These are phyloP conservation scores for Candida golubevii DNA, from an alignment of 805 yeast genomes.

Conservation along the genomic window DNA sequence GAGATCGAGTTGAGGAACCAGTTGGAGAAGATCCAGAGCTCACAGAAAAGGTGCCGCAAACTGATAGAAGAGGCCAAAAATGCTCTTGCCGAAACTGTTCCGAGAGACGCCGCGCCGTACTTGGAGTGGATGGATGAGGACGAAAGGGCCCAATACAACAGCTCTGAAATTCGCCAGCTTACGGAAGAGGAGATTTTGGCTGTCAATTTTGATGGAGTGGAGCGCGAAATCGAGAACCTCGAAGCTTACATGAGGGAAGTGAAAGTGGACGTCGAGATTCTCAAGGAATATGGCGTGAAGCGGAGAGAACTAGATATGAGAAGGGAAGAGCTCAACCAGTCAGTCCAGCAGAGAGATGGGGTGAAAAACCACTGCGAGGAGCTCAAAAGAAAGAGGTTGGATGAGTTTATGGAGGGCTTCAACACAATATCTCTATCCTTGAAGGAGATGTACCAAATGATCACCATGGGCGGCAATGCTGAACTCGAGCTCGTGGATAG, in stretches of 20 bases:
- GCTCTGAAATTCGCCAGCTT: slow-evolving; percentile 38
- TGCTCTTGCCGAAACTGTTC: slow-evolving; percentile 40
- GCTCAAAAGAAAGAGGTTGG: slow-evolving; percentile 66
- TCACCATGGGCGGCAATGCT: slow-evolving; percentile 99
- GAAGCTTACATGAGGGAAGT: slow-evolving; percentile 54
- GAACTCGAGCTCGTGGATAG: slow-evolving; percentile 93
- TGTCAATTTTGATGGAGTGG: slow-evolving; percentile 46
- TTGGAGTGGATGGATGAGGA: slow-evolving; percentile 47
- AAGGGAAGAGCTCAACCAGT: slow-evolving; percentile 59
- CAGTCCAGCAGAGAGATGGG: slow-evolving; percentile 64
- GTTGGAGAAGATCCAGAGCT: slow-evolving; percentile 50
- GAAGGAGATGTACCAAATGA: slow-evolving; percentile 97
- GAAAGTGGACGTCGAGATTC: slow-evolving; percentile 65
- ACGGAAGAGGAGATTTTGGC: slow-evolving; percentile 48
- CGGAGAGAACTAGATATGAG: slow-evolving; percentile 60
- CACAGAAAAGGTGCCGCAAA: slow-evolving; percentile 34
- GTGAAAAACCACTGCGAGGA: slow-evolving; percentile 60
- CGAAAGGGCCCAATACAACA: slow-evolving; percentile 32
- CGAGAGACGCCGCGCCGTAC: slow-evolving; percentile 52
- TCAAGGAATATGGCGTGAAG: slow-evolving; percentile 72
- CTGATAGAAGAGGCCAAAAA: slow-evolving; percentile 36
- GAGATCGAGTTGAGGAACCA: slow-evolving; percentile 66
- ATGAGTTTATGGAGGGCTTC: slow-evolving; percentile 93
- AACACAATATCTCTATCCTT: slow-evolving; percentile 77
- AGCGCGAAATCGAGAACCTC: slow-evolving; percentile 48